phyloP scores from a whole-genome alignment of 2,329 filamentous ascomycete genomes.

The Stemphylium beticola region DNA sequence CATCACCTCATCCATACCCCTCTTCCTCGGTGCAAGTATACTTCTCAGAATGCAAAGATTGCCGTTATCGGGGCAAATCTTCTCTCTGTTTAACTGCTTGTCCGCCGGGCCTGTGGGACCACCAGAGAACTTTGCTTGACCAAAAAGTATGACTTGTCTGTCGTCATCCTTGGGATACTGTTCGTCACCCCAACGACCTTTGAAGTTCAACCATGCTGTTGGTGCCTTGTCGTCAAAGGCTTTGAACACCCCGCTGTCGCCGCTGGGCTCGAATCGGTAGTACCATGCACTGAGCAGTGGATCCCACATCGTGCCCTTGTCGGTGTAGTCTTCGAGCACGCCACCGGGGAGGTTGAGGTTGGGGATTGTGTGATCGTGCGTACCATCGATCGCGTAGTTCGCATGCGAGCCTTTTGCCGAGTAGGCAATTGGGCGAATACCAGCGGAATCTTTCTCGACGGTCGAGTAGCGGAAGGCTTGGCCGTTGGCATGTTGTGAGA shows the following conservation, averaged over 20 bases:
- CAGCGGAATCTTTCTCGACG: conserved; percentile 56
- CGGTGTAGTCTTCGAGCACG: conserved; percentile 60
- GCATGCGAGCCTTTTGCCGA: conserved; percentile 68
- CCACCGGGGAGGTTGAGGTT: conserved; percentile 63
- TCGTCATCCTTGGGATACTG: conserved; percentile 60
- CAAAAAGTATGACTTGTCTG: conserved; percentile 56
- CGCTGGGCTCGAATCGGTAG: conserved; percentile 58
- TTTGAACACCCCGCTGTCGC: conserved; percentile 49
- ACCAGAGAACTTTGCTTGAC: conserved; percentile 56
- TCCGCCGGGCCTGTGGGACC: conserved; percentile 68
- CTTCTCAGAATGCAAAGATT: conserved; percentile 54
- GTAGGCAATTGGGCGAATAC: conserved; percentile 62
- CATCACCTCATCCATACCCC: conserved; percentile 7
- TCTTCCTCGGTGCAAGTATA: conserved; percentile 44
- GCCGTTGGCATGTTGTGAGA: conserved; percentile 66
- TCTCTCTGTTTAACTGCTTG: conserved; percentile 62
- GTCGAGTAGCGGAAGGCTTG: conserved; percentile 67
- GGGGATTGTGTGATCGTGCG: conserved; percentile 69
- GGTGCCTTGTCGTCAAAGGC: conserved; percentile 58
- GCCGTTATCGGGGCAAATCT: conserved; percentile 63
- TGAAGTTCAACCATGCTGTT: conserved; percentile 62
- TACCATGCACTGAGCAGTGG: conserved; percentile 62
- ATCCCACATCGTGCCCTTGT: conserved; percentile 66
- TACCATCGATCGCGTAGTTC: conserved; percentile 65
- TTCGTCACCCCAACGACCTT: conserved; percentile 68